Evolutionary conservation across 805 yeast genomes (phyloP).

Genomic region (Cyberlindnera galapagoensis): DNA sequence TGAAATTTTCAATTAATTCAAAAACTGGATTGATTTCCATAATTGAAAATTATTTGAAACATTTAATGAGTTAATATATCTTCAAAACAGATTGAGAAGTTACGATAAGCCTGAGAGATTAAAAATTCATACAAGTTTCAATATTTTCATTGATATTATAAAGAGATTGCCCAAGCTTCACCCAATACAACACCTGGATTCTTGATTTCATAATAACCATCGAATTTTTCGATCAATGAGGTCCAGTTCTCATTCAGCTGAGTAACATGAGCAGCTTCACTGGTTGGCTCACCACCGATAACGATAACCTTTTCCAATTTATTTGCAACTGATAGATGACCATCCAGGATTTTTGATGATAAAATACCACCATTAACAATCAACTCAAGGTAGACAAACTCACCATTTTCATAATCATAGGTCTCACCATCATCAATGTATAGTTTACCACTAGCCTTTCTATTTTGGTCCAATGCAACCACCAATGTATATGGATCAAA

Average conservation of each 20-base stretch:
- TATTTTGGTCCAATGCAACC: slow-evolving; percentile 46
- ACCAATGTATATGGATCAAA: slow-evolving; percentile 77
- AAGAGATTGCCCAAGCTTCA: slow-evolving; percentile 40
- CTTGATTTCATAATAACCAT: slow-evolving; percentile 30
- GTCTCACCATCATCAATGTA: slow-evolving; percentile 86
- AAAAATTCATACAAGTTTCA: too few relatives aligned
- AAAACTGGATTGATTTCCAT: too few relatives aligned
- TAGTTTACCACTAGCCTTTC: slow-evolving; percentile 49
- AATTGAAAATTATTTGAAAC: too few relatives aligned
- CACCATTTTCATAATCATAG: slow-evolving; percentile 47
- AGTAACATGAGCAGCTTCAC: slow-evolving; percentile 20
- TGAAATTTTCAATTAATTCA: too few relatives aligned
- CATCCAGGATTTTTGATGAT: slow-evolving; percentile 22
- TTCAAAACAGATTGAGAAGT: too few relatives aligned
- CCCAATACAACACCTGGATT: slow-evolving; percentile 45
- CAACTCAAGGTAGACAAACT: slow-evolving; percentile 40
- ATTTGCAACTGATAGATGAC: slow-evolving; percentile 22
- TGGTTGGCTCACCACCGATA: slow-evolving; percentile 28
- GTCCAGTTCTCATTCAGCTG: slow-evolving; percentile 35
- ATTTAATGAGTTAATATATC: too few relatives aligned
- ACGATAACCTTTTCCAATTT: slow-evolving; percentile 50
- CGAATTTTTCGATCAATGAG: slow-evolving; percentile 23
- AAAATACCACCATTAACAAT: slow-evolving; percentile 30
- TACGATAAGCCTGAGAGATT: too few relatives aligned
- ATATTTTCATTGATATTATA: slow-evolving; percentile 12